Conservation (phyloP, 192 early-diverging fungal genomes). For the Backusella liffmaniae region DNA sequence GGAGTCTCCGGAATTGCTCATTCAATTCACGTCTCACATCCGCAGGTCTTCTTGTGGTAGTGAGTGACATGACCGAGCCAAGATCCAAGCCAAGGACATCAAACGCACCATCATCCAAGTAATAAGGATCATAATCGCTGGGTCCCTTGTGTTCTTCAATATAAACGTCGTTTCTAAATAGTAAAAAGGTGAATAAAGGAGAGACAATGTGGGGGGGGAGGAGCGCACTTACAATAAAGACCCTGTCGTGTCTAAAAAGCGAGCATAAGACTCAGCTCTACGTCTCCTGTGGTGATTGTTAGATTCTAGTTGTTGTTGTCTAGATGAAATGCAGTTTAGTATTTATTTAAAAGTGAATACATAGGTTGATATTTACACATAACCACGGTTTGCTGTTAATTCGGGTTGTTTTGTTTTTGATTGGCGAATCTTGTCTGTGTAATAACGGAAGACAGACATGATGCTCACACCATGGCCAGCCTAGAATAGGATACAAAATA, state of each 20-base stretch:
- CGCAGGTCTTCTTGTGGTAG: conserved; percentile 43
- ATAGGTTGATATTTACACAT: conserved; percentile 30
- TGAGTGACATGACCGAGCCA: not conserved
- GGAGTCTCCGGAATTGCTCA: conserved; percentile 77
- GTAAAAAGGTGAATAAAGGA: not conserved
- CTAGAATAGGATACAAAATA: not conserved
- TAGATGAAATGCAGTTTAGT: not conserved
- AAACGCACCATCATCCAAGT: conserved; percentile 58
- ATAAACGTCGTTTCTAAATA: conserved; percentile 26
- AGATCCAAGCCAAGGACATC: not conserved
- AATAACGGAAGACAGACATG: conserved; percentile 39
- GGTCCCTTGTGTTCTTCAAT: not conserved
- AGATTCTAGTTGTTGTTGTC: conserved; percentile 31
- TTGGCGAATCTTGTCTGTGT: conserved; percentile 38
- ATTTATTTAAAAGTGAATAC: not conserved
- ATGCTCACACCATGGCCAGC: conserved; percentile 17
- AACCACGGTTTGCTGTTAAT: conserved; percentile 22
- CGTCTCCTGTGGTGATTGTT: conserved; percentile 27
- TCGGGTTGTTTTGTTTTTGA: conserved; percentile 15
- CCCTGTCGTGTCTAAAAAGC: conserved; percentile 50
- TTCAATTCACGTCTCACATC: conserved; percentile 90
- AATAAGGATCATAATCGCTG: conserved; percentile 72
- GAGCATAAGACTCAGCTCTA: conserved; percentile 49
- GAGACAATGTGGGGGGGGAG: not conserved
- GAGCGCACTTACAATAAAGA: conserved; percentile 46